These are phyloP conservation scores for Firmiana major DNA, from an alignment of 345 rosid genomes.

Conservation along the genomic window DNA sequence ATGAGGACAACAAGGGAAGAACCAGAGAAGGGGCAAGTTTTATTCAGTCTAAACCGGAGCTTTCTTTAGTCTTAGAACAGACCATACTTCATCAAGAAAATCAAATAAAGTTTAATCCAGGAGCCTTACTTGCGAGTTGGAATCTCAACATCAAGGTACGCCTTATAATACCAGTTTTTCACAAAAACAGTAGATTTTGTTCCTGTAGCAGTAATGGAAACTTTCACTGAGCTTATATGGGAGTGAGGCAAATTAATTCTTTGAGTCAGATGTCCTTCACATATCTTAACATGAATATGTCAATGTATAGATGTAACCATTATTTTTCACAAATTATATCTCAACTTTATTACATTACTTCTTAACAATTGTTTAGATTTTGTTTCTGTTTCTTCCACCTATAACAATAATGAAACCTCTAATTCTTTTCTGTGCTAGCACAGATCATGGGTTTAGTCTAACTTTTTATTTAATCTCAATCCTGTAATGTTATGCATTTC, in stretches of 20 bases:
- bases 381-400: not conserved
- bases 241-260: not conserved
- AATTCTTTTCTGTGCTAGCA: not conserved
- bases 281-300: not conserved
- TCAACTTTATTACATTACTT: not conserved
- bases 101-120: not conserved
- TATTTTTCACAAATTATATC: not conserved
- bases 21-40: not conserved
- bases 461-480: not conserved
- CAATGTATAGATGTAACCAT: not conserved
- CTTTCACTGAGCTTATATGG: not conserved
- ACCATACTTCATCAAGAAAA: not conserved
- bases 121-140: not conserved
- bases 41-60: not conserved
- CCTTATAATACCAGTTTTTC: not conserved
- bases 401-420: not conserved
- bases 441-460: not conserved
- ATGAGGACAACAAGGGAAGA: not conserved
- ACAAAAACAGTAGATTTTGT: not conserved
- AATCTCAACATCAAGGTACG: not conserved
- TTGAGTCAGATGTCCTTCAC: not conserved
- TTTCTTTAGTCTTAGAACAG: not conserved
- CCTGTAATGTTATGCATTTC: not conserved
- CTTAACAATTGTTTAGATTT: not conserved
- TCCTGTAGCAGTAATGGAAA: not conserved